Percentiles rank a stretch among this genome's conserved stretches.
These are phyloP conservation scores for Sphagnum fallax DNA, from an alignment of 228 moss, liverwort and hornwort genomes.

Conservation along the genomic window DNA sequence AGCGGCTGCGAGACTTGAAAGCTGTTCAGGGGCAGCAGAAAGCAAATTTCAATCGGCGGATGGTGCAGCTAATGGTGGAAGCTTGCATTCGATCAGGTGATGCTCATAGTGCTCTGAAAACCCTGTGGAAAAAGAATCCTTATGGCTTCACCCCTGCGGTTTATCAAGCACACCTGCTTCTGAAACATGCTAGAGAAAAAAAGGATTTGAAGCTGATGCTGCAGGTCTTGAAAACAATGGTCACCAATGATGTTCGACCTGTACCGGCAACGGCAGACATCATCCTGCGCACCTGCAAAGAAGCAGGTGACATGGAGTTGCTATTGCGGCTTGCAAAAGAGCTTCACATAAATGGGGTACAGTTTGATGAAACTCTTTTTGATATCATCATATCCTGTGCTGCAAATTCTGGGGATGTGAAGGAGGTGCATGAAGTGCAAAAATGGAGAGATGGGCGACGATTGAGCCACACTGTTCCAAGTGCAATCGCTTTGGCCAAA, in stretches of 20 bases:
- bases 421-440: conserved; percentile 65
- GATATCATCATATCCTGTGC: conserved; percentile 76
- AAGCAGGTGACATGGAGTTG: conserved; percentile 56
- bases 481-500: conserved; percentile 82
- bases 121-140: conserved; percentile 60
- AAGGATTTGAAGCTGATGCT: conserved; percentile 61
- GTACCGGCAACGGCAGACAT: conserved; percentile 71
- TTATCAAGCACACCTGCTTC: conserved; percentile 71
- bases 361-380: conserved; percentile 53
- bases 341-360: conserved; percentile 56
- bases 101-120: conserved; percentile 52
- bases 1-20: conserved; percentile 65
- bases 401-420: conserved; percentile 78
- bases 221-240: conserved; percentile 66
- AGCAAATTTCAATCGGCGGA: conserved; percentile 49
- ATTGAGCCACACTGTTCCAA: conserved; percentile 63
- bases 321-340: conserved; percentile 74
- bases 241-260: conserved; percentile 58
- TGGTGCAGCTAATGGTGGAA: conserved; percentile 61
- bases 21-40: conserved; percentile 85
- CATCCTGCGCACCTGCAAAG: conserved; percentile 74
- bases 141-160: conserved; percentile 75
- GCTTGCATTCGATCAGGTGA: conserved; percentile 71
- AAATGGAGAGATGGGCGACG: conserved; percentile 64
- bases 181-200: conserved; percentile 59